Evolutionary conservation across 768 basidiomycete species (phyloP), one percentile per base, ranked within the genome.

Genomic region (Boletellus sp.): DNA sequence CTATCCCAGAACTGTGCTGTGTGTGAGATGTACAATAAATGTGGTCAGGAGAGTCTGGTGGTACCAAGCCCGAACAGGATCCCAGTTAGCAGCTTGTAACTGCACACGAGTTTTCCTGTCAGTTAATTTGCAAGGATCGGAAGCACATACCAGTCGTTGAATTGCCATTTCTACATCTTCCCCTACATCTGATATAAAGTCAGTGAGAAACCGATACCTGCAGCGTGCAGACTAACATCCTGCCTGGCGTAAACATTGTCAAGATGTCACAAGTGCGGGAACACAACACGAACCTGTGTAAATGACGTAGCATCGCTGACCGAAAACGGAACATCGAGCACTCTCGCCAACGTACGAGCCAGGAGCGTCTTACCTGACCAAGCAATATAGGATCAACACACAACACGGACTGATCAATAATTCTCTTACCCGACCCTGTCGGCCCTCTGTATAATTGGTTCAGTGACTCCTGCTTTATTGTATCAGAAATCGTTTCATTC

Each of bases 151-250:
- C 60, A 97, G 71, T 51, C 95, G 78, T 51, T 92, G 85, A 22
- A 97, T 81, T 38, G 89, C 85, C 75, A 87, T 87, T 53, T 98
- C 95, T 8, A 96, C 94, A 63, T 98, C 95, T 62, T 96, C 95
- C 56, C 94, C 94, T 40, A 98, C 91, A 70, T 96, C 90, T 93
- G 56, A 24, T 43, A 16, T 40, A 28, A 44, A 32, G 52, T 60
- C 20, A 58, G 55, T 34, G 41, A 3, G 26, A 13, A 36, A 24
- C 19, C 12, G 4, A 48, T 28, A 19, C 32, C 17, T 53, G 31
- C 33, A 42, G 31, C 39, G 43, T 19, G n/a, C 41, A 42, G 42
- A 75, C 84, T 66, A 41, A 87, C 87, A 88, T 67, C 86, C 86
- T 10, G 85, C 85, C 85, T 89, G 40, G 31, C 2, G 43, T 40